Evolutionary conservation across 2,329 filamentous ascomycete species (phyloP).

Genomic region (Magnaporthiopsis incrustans): DNA sequence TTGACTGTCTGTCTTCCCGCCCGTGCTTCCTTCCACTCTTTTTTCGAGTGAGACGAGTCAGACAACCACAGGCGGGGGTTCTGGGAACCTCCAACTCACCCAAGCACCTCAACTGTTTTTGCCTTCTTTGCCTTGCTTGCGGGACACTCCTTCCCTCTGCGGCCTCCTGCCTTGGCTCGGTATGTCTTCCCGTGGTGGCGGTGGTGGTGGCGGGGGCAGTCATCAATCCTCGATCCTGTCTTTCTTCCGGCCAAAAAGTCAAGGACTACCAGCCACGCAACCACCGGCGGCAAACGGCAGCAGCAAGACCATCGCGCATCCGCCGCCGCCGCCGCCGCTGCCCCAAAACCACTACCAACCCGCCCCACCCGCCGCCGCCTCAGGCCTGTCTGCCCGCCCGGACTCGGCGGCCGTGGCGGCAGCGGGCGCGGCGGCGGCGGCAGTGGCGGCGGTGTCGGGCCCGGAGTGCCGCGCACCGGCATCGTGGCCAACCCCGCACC

Average conservation of each 20-base stretch:
- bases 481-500: conserved; percentile 24
- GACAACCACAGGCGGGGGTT: background rate
- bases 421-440: conserved; percentile 12
- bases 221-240: conserved; percentile 48
- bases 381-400: conserved; percentile 10
- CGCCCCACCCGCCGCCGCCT: conserved; percentile 10
- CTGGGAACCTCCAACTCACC: background rate
- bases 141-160: background rate
- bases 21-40: background rate
- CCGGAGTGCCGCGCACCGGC: conserved; percentile 11
- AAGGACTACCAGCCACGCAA: conserved; percentile 17
- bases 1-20: background rate
- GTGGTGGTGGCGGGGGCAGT: background rate
- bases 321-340: conserved; percentile 24
- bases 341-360: conserved; percentile 14
- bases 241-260: conserved; percentile 43
- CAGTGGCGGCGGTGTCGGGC: conserved; percentile 9
- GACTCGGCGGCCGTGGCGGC: conserved; percentile 9
- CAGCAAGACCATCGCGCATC: conserved; percentile 21
- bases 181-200: background rate
- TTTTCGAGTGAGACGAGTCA: background rate
- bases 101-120: background rate
- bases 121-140: background rate
- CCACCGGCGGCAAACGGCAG: conserved; percentile 23
- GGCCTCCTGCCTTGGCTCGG: background rate